These are phyloP conservation scores for Ehretia macrophylla DNA, from an alignment of 257 asterid species.

Conservation along the genomic window DNA sequence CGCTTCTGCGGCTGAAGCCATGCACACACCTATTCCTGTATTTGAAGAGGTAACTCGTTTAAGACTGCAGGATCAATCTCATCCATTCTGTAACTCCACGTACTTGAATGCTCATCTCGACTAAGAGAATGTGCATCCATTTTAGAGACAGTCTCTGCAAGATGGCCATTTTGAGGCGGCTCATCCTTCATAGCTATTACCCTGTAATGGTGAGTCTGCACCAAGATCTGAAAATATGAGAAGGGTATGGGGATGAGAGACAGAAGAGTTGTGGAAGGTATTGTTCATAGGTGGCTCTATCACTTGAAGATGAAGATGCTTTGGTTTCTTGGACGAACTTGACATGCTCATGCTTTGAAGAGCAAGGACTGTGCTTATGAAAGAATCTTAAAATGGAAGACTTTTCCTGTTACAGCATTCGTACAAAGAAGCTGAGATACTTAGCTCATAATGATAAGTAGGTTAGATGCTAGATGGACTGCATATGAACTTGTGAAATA, in stretches of 20 bases:
- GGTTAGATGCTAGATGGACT: neutral
- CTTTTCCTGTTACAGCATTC: slow-evolving; percentile 46
- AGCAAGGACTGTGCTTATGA: slow-evolving; percentile 32
- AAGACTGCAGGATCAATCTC: slow-evolving; percentile 69
- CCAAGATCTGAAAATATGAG: neutral
- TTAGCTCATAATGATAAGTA: neutral
- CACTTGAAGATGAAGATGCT: slow-evolving; percentile 56
- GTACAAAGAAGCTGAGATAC: slow-evolving; percentile 2
- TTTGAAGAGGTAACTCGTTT: slow-evolving; percentile 67
- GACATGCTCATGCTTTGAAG: slow-evolving; percentile 28
- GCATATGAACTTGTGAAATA: neutral
- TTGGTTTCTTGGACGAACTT: slow-evolving; percentile 31
- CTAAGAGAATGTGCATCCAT: slow-evolving; percentile 21
- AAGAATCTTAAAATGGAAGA: slow-evolving; percentile 68
- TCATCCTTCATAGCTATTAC: slow-evolving; percentile 23
- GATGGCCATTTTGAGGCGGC: slow-evolving; percentile 23
- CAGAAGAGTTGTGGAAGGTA: neutral
- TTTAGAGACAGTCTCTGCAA: slow-evolving; percentile 19
- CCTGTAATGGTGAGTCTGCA: slow-evolving; percentile 14
- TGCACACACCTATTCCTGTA: slow-evolving; percentile 75
- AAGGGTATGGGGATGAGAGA: neutral
- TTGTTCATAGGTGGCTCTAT: slow-evolving; percentile 7
- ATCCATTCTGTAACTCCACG: slow-evolving; percentile 57
- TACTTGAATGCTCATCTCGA: slow-evolving; percentile 30
- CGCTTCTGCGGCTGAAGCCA: slow-evolving; percentile 72